phyloP scores from a whole-genome alignment of 192 early-diverging fungal species.

The Helicostylum pulchrum region DNA sequence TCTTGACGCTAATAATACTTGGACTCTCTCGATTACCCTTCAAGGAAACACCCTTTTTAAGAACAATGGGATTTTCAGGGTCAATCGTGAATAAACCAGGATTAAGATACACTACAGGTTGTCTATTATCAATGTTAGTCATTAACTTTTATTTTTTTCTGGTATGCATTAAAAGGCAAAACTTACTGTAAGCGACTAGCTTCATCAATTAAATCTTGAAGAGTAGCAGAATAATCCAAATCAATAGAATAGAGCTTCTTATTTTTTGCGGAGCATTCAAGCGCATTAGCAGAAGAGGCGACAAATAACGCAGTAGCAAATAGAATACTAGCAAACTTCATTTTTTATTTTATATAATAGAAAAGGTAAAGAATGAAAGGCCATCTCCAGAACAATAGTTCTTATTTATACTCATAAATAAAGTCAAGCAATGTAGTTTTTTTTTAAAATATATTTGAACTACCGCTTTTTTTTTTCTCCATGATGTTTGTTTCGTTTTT shows the following conservation, averaged over 20 bases:
- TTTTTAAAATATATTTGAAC: too few relatives aligned
- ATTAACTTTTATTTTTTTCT: neutral
- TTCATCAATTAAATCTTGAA: conserved; percentile 18
- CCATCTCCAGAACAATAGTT: too few relatives aligned
- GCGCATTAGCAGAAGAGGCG: neutral
- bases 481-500: neutral
- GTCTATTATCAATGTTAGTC: neutral
- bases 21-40: conserved; percentile 7
- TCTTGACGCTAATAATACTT: conserved; percentile 12
- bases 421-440: too few relatives aligned
- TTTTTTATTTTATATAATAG: neutral
- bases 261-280: neutral
- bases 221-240: conserved; percentile 1
- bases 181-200: conserved; percentile 13
- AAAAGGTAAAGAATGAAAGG: neutral
- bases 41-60: conserved; percentile 18
- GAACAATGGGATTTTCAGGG: conserved; percentile 7
- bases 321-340: neutral
- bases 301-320: neutral
- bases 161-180: neutral
- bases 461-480: neutral
- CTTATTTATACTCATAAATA: too few relatives aligned
- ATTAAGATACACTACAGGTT: neutral
- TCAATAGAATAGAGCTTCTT: neutral
- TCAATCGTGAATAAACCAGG: conserved; percentile 2